A percentile compares a stretch with the other conserved stretches of the same genome.
Evolutionary conservation across 805 yeast genomes (phyloP).

Genomic region (Yamadazyma tumulicola): DNA sequence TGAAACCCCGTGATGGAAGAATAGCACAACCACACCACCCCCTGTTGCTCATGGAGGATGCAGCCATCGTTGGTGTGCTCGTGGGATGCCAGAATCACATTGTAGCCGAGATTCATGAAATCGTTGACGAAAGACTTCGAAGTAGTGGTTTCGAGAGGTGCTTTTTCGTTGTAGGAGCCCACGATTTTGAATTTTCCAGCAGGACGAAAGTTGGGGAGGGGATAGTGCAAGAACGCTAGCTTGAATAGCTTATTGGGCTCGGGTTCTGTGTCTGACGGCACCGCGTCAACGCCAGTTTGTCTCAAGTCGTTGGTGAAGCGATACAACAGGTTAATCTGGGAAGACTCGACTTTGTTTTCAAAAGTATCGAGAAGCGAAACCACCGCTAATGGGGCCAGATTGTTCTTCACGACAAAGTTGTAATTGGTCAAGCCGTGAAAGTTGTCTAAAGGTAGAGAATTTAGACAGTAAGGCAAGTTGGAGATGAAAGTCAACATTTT

Average conservation of each 20-base stretch:
- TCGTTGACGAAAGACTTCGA: slow-evolving; percentile 30
- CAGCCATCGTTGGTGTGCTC: slow-evolving; percentile 45
- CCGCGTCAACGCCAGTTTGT: no score
- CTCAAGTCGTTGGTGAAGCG: slow-evolving; percentile 18
- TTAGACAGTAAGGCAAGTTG: slow-evolving; percentile 35
- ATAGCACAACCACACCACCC: slow-evolving; percentile 36
- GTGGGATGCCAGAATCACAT: slow-evolving; percentile 39
- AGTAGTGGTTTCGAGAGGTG: slow-evolving; percentile 26
- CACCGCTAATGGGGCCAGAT: slow-evolving; percentile 17
- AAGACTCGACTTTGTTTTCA: slow-evolving; percentile 21
- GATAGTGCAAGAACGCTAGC: slow-evolving; percentile 37
- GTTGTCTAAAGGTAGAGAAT: slow-evolving; percentile 6
- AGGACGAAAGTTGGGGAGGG: slow-evolving; percentile 42
- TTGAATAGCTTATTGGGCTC: slow-evolving; percentile 17
- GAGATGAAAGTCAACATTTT: slow-evolving; percentile 25
- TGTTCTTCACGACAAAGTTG: slow-evolving; percentile 21
- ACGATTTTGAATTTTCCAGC: slow-evolving; percentile 33
- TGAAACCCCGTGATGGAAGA: slow-evolving; percentile 36
- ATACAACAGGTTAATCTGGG: slow-evolving; percentile 34
- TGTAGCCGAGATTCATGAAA: slow-evolving; percentile 31
- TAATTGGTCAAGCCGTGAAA: slow-evolving; percentile 38
- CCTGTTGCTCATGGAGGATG: slow-evolving; percentile 16
- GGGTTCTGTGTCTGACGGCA: neutral
- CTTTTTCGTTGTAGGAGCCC: slow-evolving; percentile 39
- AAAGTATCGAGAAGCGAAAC: slow-evolving; percentile 35